Conservation (phyloP, 306 rosid species). For the Purshia tridentata region DNA sequence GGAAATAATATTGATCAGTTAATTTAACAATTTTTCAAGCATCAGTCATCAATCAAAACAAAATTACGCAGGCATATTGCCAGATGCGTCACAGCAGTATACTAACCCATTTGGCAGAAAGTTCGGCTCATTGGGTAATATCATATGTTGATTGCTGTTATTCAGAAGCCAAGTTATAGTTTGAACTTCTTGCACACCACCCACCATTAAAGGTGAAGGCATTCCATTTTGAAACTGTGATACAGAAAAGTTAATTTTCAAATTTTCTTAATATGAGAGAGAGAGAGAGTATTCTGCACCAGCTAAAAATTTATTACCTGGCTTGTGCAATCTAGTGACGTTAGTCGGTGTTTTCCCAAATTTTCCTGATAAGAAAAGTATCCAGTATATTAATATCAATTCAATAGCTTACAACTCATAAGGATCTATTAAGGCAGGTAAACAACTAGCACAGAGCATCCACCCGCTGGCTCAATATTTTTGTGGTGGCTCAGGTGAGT, state of each 20-base stretch:
- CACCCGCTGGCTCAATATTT: constrained; percentile 6
- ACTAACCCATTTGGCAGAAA: constrained; percentile 56
- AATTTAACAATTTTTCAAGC: neutral
- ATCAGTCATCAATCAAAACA: neutral
- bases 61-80: neutral
- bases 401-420: neutral
- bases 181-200: constrained; percentile 62
- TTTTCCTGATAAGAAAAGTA: constrained; percentile 46
- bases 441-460: neutral
- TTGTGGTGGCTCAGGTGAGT: neutral
- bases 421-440: neutral
- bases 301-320: constrained; percentile 41
- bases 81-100: constrained; percentile 8
- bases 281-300: constrained; percentile 19
- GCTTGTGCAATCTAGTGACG: constrained; percentile 47
- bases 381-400: neutral
- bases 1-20: neutral
- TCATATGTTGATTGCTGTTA: constrained; percentile 45
- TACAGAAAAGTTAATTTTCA: constrained; percentile 21
- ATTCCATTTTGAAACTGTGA: constrained; percentile 58
- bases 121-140: constrained; percentile 47
- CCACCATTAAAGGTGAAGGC: constrained; percentile 49
- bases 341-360: constrained; percentile 51
- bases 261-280: neutral
- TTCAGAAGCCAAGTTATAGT: constrained; percentile 60